Conservation (phyloP, 129 eudicot species). For the Centaurea solstitialis region DNA sequence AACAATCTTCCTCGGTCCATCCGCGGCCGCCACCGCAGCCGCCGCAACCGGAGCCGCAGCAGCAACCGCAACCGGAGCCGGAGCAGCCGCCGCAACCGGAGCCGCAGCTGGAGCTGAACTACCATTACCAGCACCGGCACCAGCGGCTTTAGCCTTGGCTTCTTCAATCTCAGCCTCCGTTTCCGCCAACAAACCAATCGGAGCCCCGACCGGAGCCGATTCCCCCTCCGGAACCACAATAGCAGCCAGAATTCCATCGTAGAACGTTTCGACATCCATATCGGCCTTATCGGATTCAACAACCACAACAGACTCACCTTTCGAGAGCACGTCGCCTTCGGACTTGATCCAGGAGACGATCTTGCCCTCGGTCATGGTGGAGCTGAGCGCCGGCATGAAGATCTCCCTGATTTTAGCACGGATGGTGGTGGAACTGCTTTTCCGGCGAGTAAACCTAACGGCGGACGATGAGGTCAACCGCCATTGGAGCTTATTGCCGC, state of each 20-base stretch:
- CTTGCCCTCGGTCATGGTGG: constrained; percentile 97
- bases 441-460: constrained; percentile 35
- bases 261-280: constrained; percentile 93
- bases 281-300: constrained; percentile 96
- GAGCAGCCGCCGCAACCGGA: constrained; percentile 37
- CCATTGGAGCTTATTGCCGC: constrained; percentile 20
- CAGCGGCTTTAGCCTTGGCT: constrained; percentile 67
- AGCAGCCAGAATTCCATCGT: constrained; percentile 77
- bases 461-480: constrained; percentile 37
- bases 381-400: constrained; percentile 94
- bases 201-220: constrained; percentile 83
- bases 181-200: constrained; percentile 79
- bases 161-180: constrained; percentile 72
- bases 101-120: constrained; percentile 20
- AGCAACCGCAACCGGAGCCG: constrained; percentile 27
- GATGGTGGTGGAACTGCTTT: constrained; percentile 22
- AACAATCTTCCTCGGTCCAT: constrained; percentile 59
- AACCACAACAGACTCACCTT: constrained; percentile 85
- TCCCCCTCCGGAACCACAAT: constrained; percentile 84
- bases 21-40: constrained; percentile 20
- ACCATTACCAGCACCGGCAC: constrained; percentile 7
- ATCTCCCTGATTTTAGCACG: constrained; percentile 85
- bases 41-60: constrained; percentile 2
- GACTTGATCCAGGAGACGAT: constrained; percentile 89
- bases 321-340: constrained; percentile 74